Conservation (phyloP, 2,329 filamentous ascomycete genomes). For the Didymella pomorum region DNA sequence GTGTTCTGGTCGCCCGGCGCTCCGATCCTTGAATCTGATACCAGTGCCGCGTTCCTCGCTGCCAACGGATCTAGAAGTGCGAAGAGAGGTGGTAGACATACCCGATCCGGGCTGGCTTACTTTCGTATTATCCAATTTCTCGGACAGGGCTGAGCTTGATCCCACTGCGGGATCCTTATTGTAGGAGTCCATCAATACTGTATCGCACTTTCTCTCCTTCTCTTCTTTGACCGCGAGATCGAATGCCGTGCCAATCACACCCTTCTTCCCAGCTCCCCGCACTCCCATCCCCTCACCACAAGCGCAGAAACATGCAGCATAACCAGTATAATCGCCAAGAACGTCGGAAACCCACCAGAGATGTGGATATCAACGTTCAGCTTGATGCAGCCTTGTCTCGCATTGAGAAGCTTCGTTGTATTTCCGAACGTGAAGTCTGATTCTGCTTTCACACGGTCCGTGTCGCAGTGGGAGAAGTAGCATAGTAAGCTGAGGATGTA, state of each 20-base stretch:
- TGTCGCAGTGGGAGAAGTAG: slow-evolving; percentile 15
- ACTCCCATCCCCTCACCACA: background rate
- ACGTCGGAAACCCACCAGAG: slow-evolving; percentile 13
- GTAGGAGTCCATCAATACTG: background rate
- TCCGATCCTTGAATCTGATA: background rate
- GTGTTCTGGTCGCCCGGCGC: background rate
- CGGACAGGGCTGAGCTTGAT: background rate
- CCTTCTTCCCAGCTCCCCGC: background rate
- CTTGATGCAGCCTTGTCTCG: slow-evolving; percentile 2
- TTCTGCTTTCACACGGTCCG: background rate
- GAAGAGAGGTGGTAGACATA: background rate
- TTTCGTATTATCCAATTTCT: too few relatives aligned
- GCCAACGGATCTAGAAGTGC: background rate
- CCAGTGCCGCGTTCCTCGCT: slow-evolving; percentile 4
- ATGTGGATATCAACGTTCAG: slow-evolving; percentile 17
- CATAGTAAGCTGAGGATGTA: slow-evolving; percentile 22
- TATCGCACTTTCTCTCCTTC: too few relatives aligned
- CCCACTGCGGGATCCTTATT: background rate
- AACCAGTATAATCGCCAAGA: slow-evolving; percentile 10
- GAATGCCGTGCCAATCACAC: background rate
- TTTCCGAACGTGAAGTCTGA: background rate
- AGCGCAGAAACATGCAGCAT: slow-evolving; percentile 2
- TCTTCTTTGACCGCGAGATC: too few relatives aligned
- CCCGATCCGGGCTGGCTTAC: background rate
- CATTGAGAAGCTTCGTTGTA: background rate